Evolutionary conservation across 257 asterid genomes (phyloP).

Genomic region (Haberlea rhodopensis): DNA sequence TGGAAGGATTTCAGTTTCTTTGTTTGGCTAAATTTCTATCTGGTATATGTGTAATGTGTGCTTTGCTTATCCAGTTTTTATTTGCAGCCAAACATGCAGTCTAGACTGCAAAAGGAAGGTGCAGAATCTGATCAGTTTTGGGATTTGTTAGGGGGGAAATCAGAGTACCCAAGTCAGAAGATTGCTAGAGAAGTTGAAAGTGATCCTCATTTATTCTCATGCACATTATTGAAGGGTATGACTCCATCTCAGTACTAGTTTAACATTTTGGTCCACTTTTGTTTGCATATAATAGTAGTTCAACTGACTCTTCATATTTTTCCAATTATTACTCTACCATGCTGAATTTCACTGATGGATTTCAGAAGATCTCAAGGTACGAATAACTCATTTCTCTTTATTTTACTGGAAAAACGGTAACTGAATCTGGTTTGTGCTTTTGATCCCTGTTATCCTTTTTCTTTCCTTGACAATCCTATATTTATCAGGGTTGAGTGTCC

Average conservation of each 20-base stretch:
- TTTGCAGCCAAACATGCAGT: constrained; percentile 86
- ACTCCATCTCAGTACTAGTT: constrained; percentile 1
- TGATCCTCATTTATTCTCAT: constrained; percentile 91
- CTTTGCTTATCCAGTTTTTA: constrained; percentile 22
- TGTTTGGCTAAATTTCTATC: background rate
- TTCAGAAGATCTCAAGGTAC: constrained; percentile 87
- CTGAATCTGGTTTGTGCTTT: constrained; percentile 21
- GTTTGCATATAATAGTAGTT: background rate
- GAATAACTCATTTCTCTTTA: constrained; percentile 27
- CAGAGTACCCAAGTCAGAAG: constrained; percentile 94
- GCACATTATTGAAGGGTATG: constrained; percentile 73
- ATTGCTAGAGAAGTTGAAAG: constrained; percentile 72
- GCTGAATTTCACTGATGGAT: constrained; percentile 38
- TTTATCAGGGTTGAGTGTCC: background rate
- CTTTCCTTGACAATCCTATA: background rate
- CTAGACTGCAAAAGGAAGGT: constrained; percentile 91
- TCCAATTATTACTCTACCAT: constrained; percentile 29
- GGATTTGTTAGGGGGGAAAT: constrained; percentile 92
- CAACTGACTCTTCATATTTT: constrained; percentile 37
- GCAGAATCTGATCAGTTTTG: constrained; percentile 92
- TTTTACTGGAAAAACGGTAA: constrained; percentile 12
- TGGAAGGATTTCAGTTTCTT: background rate
- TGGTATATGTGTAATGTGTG: background rate
- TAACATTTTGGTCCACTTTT: constrained; percentile 12
- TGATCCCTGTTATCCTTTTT: background rate